Conservation (phyloP, 2,329 filamentous ascomycete species). For the Penicillium freii region DNA sequence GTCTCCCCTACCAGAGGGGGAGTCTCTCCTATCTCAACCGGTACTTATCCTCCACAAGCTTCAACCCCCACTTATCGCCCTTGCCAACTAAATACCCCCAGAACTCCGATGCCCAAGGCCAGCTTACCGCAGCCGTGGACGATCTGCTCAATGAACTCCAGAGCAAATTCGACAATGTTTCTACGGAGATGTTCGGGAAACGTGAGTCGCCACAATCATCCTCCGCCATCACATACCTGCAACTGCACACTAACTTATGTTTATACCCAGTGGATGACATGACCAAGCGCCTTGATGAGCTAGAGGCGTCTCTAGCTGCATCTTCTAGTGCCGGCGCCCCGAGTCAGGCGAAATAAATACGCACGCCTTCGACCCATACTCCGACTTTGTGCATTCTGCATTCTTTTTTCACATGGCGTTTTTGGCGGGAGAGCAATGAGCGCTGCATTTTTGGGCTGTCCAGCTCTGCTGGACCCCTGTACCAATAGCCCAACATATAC, state of each 20-base stretch:
- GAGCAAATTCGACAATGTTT: conserved; percentile 80
- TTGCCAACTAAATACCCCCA: conserved; percentile 11
- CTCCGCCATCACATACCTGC: background rate
- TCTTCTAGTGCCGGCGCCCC: conserved; percentile 41
- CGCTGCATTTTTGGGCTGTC: background rate
- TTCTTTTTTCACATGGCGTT: conserved; percentile 4
- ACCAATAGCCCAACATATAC: background rate
- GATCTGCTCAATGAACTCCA: conserved; percentile 81
- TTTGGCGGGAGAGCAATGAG: background rate
- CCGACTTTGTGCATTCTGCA: background rate
- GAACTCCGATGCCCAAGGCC: conserved; percentile 47
- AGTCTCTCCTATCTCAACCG: conserved; percentile 26
- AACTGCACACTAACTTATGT: background rate
- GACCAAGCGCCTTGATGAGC: conserved; percentile 77
- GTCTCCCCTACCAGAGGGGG: conserved; percentile 8
- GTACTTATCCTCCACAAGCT: conserved; percentile 10
- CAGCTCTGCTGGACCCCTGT: background rate
- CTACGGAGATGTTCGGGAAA: conserved; percentile 83
- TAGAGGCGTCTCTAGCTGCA: conserved; percentile 70
- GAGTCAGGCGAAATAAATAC: conserved; percentile 17
- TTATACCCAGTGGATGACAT: conserved; percentile 81
- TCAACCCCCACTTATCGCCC: background rate
- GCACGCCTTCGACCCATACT: background rate
- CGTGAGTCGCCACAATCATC: conserved; percentile 55
- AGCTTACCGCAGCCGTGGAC: conserved; percentile 72